A percentile compares a stretch with the other conserved stretches of the same genome.
These are phyloP conservation scores for Ceratocystis smalleyi DNA, from an alignment of 2,329 filamentous ascomycete species.

Conservation along the genomic window DNA sequence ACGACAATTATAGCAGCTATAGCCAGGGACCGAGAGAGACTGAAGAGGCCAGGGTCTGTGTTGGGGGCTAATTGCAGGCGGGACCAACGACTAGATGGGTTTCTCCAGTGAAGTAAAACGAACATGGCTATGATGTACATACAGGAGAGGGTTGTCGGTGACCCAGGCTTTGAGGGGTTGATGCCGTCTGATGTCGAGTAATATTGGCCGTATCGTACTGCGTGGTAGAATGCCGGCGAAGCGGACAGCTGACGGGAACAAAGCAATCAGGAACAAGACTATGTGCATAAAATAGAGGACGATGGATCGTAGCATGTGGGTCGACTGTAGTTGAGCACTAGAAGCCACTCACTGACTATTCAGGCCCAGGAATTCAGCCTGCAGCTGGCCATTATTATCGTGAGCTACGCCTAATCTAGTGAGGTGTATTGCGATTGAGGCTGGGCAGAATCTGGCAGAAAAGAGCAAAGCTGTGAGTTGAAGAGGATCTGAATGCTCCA, in stretches of 20 bases:
- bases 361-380: neutral
- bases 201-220: neutral
- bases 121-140: neutral
- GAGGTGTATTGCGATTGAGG: neutral
- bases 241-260: neutral
- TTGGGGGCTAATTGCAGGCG: neutral
- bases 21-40: no score
- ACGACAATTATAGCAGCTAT: neutral
- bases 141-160: neutral
- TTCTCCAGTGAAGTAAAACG: neutral
- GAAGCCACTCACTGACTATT: neutral
- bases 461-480: neutral
- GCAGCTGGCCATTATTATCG: neutral
- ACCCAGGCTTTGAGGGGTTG: neutral
- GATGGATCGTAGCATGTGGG: no score
- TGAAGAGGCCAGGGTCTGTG: neutral
- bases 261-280: neutral
- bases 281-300: no score
- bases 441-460: neutral
- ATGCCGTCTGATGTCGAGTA: neutral
- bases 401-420: neutral
- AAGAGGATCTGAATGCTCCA: neutral
- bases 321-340: no score
- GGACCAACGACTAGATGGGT: neutral
- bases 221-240: neutral